Conservation (phyloP, 257 asterid genomes). For the Plantago ovata region DNA sequence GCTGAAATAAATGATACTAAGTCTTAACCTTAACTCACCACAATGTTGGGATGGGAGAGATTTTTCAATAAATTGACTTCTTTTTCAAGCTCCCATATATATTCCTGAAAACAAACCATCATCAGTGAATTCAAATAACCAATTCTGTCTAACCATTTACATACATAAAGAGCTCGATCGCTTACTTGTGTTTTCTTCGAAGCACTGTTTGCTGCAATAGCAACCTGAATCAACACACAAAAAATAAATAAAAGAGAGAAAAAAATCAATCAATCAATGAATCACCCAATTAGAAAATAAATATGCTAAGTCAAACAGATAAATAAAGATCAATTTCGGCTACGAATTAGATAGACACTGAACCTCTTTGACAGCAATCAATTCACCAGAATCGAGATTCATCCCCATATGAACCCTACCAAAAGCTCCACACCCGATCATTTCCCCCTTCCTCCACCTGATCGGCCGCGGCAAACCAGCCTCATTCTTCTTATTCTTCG, state of each 20-base stretch:
- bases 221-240: conserved; percentile 46
- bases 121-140: not conserved
- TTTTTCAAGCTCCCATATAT: conserved; percentile 82
- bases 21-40: conserved; percentile 41
- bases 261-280: conserved; percentile 13
- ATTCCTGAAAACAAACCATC: conserved; percentile 44
- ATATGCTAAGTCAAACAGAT: too few relatives aligned
- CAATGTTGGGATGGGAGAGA: conserved; percentile 85
- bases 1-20: conserved; percentile 5
- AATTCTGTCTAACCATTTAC: not conserved
- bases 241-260: not conserved
- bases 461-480: conserved; percentile 39
- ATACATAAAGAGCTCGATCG: not conserved
- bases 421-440: conserved; percentile 74
- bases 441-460: conserved; percentile 91
- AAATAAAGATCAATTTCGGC: not conserved
- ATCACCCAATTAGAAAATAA: conserved; percentile 4
- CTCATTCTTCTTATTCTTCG: conserved; percentile 20
- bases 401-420: conserved; percentile 80
- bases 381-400: conserved; percentile 80
- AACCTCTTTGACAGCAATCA: conserved; percentile 64
- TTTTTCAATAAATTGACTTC: conserved; percentile 82
- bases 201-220: conserved; percentile 56
- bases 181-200: conserved; percentile 70
- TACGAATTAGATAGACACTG: not conserved